Conservation (phyloP, 2,329 filamentous ascomycete genomes). For the Lithohypha guttulata region DNA sequence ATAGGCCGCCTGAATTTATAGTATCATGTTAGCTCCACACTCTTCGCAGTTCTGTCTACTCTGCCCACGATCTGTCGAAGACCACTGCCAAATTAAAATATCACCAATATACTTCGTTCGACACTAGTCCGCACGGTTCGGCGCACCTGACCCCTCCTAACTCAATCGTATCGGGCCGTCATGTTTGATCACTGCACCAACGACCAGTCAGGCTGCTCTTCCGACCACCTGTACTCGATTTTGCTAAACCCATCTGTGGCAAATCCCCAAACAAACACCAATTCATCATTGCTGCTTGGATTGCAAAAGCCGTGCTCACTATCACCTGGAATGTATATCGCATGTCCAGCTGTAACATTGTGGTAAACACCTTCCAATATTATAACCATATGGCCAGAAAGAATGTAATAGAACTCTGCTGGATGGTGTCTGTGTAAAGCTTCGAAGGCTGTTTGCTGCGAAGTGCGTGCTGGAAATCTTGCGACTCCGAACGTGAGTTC, state of each 20-base stretch:
- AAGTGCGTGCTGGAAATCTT: background rate
- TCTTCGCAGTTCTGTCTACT: too few species aligned
- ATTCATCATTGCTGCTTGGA: constrained; percentile 18
- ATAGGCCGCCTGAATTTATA: too few species aligned
- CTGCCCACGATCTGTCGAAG: too few species aligned
- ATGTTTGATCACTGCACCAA: too few species aligned
- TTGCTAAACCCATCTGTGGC: constrained; percentile 29
- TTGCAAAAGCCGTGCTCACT: constrained; percentile 34
- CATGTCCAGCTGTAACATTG: constrained; percentile 26
- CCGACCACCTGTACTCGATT: constrained; percentile 30
- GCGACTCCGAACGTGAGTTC: constrained; percentile 1
- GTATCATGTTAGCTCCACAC: too few species aligned
- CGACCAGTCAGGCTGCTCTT: background rate
- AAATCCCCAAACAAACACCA: constrained; percentile 35
- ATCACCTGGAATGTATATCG: constrained; percentile 34
- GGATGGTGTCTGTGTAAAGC: constrained; percentile 31
- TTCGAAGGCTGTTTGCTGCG: background rate
- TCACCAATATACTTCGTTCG: too few species aligned
- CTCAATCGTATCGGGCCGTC: too few species aligned
- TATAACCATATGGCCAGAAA: constrained; percentile 29
- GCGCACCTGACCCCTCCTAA: too few species aligned
- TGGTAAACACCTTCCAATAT: constrained; percentile 29
- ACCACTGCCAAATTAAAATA: too few species aligned
- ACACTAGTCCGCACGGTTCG: too few species aligned
- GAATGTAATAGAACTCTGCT: constrained; percentile 35